phyloP scores from a whole-genome alignment of 148 eudicot genomes.

The Diospyros kaki region DNA sequence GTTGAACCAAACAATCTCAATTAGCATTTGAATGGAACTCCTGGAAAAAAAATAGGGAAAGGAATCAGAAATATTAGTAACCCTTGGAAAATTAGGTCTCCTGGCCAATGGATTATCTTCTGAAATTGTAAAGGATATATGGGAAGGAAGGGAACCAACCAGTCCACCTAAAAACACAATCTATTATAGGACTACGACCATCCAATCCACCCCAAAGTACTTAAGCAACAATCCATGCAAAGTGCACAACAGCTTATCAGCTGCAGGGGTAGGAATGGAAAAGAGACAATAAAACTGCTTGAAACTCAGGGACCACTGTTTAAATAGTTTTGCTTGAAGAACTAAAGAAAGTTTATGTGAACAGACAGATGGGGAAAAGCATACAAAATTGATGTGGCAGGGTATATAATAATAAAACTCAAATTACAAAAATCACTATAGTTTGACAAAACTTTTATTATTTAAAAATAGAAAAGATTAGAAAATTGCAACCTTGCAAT shows the following conservation, averaged over 20 bases:
- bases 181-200: background rate
- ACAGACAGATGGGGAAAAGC: background rate
- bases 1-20: constrained; percentile 14
- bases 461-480: background rate
- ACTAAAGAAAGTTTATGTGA: background rate
- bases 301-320: no score
- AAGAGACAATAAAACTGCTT: no score
- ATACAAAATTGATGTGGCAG: background rate
- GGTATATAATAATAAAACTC: background rate
- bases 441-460: background rate
- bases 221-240: no score
- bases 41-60: background rate
- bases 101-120: background rate
- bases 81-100: background rate
- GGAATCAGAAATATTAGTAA: background rate
- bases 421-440: background rate
- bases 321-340: no score
- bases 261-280: no score
- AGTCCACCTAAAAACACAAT: no score
- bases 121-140: no score
- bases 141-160: no score
- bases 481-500: background rate
- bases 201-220: background rate
- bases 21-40: constrained; percentile 4
- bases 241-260: background rate